These are phyloP conservation scores for Udeniomyces megalosporus DNA, from an alignment of 768 basidiomycete genomes.

Conservation along the genomic window DNA sequence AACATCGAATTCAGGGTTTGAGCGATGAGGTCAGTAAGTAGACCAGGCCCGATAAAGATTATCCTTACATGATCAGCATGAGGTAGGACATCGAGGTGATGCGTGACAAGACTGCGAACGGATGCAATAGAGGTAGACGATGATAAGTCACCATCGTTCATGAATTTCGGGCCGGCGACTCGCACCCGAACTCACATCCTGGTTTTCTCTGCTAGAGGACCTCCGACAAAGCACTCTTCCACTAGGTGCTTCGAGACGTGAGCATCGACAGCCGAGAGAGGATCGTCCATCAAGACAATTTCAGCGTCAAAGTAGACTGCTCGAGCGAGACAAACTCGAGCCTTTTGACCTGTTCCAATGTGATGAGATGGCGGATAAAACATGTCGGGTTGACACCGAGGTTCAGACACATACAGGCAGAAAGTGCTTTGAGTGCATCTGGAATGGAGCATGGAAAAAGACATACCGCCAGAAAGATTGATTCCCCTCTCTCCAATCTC, in stretches of 20 bases:
- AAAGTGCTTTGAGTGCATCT: too few relatives aligned
- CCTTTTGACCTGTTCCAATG: slow-evolving; percentile 23
- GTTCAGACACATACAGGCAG: not conserved
- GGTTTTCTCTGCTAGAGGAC: slow-evolving; percentile 40
- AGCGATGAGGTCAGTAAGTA: too few relatives aligned
- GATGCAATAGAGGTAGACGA: too few relatives aligned
- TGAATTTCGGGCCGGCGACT: too few relatives aligned
- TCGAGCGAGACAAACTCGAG: slow-evolving; percentile 24
- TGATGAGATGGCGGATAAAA: not conserved
- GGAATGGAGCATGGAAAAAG: too few relatives aligned
- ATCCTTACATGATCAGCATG: slow-evolving; percentile 20
- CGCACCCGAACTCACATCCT: slow-evolving; percentile 21
- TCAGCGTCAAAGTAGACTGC: slow-evolving; percentile 21
- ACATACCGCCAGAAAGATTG: slow-evolving; percentile 20
- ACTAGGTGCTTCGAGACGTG: slow-evolving; percentile 54
- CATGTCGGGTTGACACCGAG: not conserved
- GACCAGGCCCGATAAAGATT: too few relatives aligned
- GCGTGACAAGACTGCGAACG: slow-evolving; percentile 37
- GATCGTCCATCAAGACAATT: slow-evolving; percentile 21
- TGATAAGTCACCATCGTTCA: too few relatives aligned
- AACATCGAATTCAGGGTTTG: too few relatives aligned
- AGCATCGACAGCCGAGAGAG: slow-evolving; percentile 57
- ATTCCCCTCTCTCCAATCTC: slow-evolving; percentile 60
- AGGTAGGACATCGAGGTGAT: slow-evolving; percentile 26
- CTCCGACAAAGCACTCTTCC: slow-evolving; percentile 40